Conservation (phyloP, 1,284 basidiomycete species). For the Leccinum griseonigrum region DNA sequence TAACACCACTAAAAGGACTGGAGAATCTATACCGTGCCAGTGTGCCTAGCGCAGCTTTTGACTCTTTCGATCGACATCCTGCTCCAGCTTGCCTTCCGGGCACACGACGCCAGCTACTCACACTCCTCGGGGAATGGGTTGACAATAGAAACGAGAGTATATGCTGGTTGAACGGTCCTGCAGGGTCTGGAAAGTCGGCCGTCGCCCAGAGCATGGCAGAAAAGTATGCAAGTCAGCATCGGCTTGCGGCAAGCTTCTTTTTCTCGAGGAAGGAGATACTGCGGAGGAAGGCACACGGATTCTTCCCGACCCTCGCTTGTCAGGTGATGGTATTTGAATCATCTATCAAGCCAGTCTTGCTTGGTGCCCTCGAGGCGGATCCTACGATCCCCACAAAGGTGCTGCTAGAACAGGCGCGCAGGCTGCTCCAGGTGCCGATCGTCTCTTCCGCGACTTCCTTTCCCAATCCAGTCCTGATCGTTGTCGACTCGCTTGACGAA, state of each 20-base stretch:
- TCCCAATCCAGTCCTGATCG: conserved; percentile 13
- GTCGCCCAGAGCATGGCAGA: conserved; percentile 23
- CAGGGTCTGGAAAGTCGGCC: conserved; percentile 25
- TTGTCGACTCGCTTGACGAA: conserved; percentile 25
- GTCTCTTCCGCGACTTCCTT: conserved; percentile 7
- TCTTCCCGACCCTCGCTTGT: conserved; percentile 21
- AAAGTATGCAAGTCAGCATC: conserved; percentile 14
- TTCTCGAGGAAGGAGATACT: conserved; percentile 22
- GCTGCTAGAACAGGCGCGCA: conserved; percentile 18
- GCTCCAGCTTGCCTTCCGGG: conserved; percentile 24
- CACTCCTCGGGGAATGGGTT: conserved; percentile 10
- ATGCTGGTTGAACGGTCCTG: conserved; percentile 23
- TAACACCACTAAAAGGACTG: conserved; percentile 9
- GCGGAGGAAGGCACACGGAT: conserved; percentile 16
- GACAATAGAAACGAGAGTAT: conserved; percentile 11
- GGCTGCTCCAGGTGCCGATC: conserved; percentile 17
- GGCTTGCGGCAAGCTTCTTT: conserved; percentile 26
- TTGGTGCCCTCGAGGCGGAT: conserved; percentile 13
- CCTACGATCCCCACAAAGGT: conserved; percentile 19
- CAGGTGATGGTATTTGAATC: conserved; percentile 16
- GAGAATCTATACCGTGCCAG: conserved; percentile 12
- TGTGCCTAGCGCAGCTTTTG: conserved; percentile 19
- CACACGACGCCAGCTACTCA: conserved; percentile 20
- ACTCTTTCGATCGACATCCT: conserved; percentile 22
- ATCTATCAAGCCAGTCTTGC: conserved; percentile 12